Percentiles rank a stretch among this genome's conserved stretches.
Evolutionary conservation across 2,329 filamentous ascomycete genomes (phyloP).

Genomic region (Aspergillus ustus): DNA sequence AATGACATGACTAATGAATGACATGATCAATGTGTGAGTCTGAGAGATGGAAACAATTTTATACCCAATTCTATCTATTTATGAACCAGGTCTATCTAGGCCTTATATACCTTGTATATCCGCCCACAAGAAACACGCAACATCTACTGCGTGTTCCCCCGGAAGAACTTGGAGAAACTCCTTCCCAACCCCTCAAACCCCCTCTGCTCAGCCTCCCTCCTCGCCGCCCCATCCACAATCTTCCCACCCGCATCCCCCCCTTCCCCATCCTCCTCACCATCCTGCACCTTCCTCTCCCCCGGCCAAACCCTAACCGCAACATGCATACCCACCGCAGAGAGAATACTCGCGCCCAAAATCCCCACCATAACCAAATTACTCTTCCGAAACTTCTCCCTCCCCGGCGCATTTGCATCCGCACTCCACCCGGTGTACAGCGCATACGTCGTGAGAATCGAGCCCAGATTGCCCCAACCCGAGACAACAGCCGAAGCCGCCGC

Average conservation of each 20-base stretch:
- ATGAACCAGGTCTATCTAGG: not conserved
- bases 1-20: not conserved
- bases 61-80: not conserved
- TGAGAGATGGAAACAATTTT: not conserved
- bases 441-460: conserved; percentile 85
- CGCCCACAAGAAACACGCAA: not conserved
- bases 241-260: conserved; percentile 21
- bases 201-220: conserved; percentile 40
- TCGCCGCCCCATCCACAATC: conserved; percentile 40
- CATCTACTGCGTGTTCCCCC: not conserved
- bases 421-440: conserved; percentile 88
- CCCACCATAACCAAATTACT: conserved; percentile 90
- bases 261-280: conserved; percentile 23
- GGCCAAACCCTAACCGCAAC: conserved; percentile 58
- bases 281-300: conserved; percentile 11
- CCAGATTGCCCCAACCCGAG: conserved; percentile 83
- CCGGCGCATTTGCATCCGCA: conserved; percentile 67
- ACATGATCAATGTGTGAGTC: not conserved
- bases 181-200: conserved; percentile 41
- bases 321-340: conserved; percentile 69
- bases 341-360: conserved; percentile 77
- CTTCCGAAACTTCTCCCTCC: conserved; percentile 73
- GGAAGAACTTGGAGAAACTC: not conserved
- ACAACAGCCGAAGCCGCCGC: conserved; percentile 84
- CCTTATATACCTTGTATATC: not conserved